phyloP scores from a whole-genome alignment of 345 rosid species.

The Anacardium occidentale region DNA sequence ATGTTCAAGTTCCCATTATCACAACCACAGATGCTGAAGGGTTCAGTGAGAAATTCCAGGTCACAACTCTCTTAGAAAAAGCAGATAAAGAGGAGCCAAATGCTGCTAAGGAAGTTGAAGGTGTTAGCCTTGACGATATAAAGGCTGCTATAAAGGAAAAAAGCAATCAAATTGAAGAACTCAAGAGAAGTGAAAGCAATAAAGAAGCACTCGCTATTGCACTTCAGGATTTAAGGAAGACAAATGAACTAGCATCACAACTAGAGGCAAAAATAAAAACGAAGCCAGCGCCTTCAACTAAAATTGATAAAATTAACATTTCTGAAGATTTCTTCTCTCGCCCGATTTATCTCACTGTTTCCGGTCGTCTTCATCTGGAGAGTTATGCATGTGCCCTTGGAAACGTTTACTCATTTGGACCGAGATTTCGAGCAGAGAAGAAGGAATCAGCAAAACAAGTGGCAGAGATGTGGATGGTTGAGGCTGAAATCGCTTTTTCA shows the following conservation, averaged over 20 bases:
- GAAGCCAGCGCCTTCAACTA: slow-evolving; percentile 27
- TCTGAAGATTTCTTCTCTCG: slow-evolving; percentile 61
- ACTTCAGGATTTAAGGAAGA: slow-evolving; percentile 62
- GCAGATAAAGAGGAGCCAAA: slow-evolving; percentile 36
- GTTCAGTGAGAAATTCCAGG: slow-evolving; percentile 57
- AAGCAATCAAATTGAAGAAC: slow-evolving; percentile 55
- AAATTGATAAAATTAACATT: slow-evolving; percentile 36
- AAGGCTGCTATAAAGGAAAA: slow-evolving; percentile 73
- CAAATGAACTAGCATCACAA: slow-evolving; percentile 62
- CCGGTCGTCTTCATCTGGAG: slow-evolving; percentile 84
- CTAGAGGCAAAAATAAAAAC: slow-evolving; percentile 56
- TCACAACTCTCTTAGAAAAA: slow-evolving; percentile 43
- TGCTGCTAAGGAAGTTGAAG: slow-evolving; percentile 28
- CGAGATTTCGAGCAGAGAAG: slow-evolving; percentile 68
- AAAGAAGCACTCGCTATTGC: slow-evolving; percentile 69
- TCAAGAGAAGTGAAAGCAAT: slow-evolving; percentile 81
- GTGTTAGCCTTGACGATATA: slow-evolving; percentile 45
- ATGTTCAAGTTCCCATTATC: slow-evolving; percentile 76
- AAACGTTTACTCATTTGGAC: slow-evolving; percentile 83
- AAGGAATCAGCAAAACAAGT: slow-evolving; percentile 42
- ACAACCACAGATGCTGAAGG: slow-evolving; percentile 67
- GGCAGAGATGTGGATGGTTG: slow-evolving; percentile 86
- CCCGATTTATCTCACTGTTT: slow-evolving; percentile 53
- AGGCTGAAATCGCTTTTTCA: slow-evolving; percentile 78
- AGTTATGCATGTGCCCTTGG: slow-evolving; percentile 92